These are phyloP conservation scores for Ascochyta koolunga DNA, from an alignment of 2,329 filamentous ascomycete species.

Conservation along the genomic window DNA sequence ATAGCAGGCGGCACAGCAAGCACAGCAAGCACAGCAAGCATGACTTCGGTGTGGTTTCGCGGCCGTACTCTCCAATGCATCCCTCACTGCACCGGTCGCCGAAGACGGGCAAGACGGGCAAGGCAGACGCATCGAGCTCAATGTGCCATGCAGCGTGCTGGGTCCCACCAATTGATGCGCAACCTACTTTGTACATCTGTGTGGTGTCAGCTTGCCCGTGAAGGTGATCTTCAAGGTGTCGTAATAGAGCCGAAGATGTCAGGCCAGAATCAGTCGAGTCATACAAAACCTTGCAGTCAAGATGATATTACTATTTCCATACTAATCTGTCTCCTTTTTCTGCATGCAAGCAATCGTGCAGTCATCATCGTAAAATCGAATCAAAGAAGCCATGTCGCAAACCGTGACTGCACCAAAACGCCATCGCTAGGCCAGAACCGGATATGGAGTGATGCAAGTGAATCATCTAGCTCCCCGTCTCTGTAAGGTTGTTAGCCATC, in stretches of 20 bases:
- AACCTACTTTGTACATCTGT: too few relatives aligned
- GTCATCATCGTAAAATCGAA: background rate
- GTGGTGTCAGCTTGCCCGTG: too few relatives aligned
- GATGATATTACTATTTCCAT: background rate
- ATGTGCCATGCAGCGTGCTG: background rate
- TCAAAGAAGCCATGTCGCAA: background rate
- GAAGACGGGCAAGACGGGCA: background rate
- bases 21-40: too few relatives aligned
- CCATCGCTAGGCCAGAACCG: constrained; percentile 1
- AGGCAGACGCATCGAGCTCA: too few relatives aligned
- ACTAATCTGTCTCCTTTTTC: background rate
- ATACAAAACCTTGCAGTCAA: background rate
- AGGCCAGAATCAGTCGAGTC: too few relatives aligned
- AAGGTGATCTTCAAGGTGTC: too few relatives aligned
- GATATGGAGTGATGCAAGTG: background rate
- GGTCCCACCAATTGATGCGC: background rate
- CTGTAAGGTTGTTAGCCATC: constrained; percentile 23
- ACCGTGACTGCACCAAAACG: background rate
- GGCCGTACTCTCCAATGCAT: background rate
- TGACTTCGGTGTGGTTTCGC: constrained; percentile 7
- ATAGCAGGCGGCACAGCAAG: background rate
- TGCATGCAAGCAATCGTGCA: too few relatives aligned
- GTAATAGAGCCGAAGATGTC: too few relatives aligned
- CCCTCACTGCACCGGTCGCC: background rate
- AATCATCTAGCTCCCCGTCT: constrained; percentile 29